A percentile compares a stretch with the other conserved stretches of the same genome.
These are phyloP conservation scores for Cymbopogon citratus DNA, from an alignment of 176 grass and related monocot species.

Conservation along the genomic window DNA sequence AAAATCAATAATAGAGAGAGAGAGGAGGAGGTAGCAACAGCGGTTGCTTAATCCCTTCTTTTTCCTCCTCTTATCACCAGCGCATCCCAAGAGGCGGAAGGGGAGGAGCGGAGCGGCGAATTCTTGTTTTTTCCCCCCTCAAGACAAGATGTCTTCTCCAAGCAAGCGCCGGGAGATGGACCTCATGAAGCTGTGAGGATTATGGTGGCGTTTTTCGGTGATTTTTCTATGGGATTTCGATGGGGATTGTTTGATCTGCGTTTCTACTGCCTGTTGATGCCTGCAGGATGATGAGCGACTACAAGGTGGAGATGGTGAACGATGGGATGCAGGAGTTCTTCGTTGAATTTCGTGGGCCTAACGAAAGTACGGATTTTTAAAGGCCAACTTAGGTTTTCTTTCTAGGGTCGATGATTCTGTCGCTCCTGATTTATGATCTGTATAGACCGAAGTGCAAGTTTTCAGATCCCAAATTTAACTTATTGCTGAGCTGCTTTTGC, in stretches of 20 bases:
- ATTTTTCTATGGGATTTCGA: neutral
- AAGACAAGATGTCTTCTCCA: slow-evolving; percentile 66
- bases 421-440: slow-evolving; percentile 10
- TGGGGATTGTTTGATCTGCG: slow-evolving; percentile 5
- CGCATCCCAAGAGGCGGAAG: neutral
- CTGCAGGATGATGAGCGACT: slow-evolving; percentile 98
- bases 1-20: slow-evolving; percentile 27
- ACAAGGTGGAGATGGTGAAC: slow-evolving; percentile 98
- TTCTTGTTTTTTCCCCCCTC: neutral
- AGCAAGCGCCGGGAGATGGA: slow-evolving; percentile 99
- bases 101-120: neutral
- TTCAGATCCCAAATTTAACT: slow-evolving; percentile 3
- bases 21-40: slow-evolving; percentile 6
- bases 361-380: slow-evolving; percentile 57
- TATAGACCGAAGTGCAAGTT: neutral
- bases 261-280: slow-evolving; percentile 2
- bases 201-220: neutral
- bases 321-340: slow-evolving; percentile 99
- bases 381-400: neutral
- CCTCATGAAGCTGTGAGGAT: slow-evolving; percentile 94
- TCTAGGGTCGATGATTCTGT: slow-evolving; percentile 6
- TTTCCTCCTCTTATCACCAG: slow-evolving; percentile 13
- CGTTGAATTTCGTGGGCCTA: slow-evolving; percentile 86
- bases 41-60: neutral
- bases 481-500: slow-evolving; percentile 3